A percentile compares a stretch with the other conserved stretches of the same genome.
Conservation (phyloP, 257 asterid species). For the Linaria vulgaris region DNA sequence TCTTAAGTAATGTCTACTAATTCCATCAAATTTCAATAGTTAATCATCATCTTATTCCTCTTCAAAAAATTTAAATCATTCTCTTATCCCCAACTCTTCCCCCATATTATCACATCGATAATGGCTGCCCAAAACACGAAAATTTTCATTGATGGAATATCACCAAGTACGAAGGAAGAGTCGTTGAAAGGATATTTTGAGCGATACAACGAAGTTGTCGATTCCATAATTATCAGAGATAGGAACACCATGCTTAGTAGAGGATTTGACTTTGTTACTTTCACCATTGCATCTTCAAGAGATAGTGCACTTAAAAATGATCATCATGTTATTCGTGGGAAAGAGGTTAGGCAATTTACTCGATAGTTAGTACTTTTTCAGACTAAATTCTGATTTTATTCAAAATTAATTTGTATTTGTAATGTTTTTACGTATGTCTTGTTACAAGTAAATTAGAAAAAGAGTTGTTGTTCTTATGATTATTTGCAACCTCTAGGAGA, state of each 20-base stretch:
- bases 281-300: neutral
- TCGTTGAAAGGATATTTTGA: slow-evolving; percentile 9
- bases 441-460: neutral
- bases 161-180: slow-evolving; percentile 11
- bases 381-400: neutral
- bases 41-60: no score
- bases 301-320: neutral
- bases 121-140: slow-evolving; percentile 17
- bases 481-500: no score
- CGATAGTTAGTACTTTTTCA: neutral
- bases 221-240: neutral
- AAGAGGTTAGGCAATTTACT: slow-evolving; percentile 1
- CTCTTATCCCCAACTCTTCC: neutral
- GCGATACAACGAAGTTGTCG: slow-evolving; percentile 10
- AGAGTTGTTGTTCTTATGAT: neutral
- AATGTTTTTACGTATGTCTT: no score
- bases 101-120: no score
- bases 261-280: slow-evolving; percentile 29
- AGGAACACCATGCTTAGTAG: neutral
- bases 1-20: no score
- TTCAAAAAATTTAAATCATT: no score
- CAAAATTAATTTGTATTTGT: neutral
- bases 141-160: slow-evolving; percentile 25
- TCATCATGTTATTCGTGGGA: slow-evolving; percentile 18
- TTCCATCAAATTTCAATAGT: no score